These are phyloP conservation scores for Rhinocladiella mackenziei DNA, from an alignment of 2,329 filamentous ascomycete species.

Conservation along the genomic window DNA sequence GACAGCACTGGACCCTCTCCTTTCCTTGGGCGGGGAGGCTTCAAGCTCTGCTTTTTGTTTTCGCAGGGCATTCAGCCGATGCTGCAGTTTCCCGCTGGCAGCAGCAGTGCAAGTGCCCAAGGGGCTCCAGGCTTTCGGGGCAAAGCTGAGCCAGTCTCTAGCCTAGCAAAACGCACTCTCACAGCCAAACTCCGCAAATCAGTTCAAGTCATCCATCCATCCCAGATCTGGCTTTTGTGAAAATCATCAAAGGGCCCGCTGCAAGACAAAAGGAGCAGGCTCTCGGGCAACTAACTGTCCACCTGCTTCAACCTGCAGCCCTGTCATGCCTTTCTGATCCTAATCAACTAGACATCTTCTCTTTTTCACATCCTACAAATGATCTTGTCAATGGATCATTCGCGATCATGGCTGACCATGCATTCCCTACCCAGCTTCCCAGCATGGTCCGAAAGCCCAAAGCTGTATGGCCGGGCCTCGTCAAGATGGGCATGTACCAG, in stretches of 20 bases:
- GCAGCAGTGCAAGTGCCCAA: no score
- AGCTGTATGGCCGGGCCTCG: slow-evolving; percentile 29
- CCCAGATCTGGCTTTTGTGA: no score
- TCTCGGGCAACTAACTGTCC: slow-evolving; percentile 16
- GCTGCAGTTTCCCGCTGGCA: no score
- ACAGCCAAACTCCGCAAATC: not conserved
- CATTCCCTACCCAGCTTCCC: slow-evolving; percentile 27
- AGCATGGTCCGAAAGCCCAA: slow-evolving; percentile 30
- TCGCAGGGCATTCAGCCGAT: no score
- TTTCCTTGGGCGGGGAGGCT: no score
- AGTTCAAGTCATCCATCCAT: not conserved
- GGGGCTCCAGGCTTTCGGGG: no score
- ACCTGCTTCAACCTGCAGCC: slow-evolving; percentile 14
- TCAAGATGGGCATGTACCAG: slow-evolving; percentile 27
- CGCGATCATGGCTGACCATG: slow-evolving; percentile 31
- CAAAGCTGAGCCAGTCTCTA: no score
- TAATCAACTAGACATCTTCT: not conserved
- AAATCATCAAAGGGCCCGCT: no score
- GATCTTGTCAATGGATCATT: slow-evolving; percentile 29
- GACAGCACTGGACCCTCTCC: no score
- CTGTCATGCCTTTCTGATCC: slow-evolving; percentile 17
- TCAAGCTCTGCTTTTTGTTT: no score
- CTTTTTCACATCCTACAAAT: slow-evolving; percentile 18
- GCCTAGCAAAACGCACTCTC: no score
- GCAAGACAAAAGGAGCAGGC: no score